Evolutionary conservation across 148 eudicot genomes (phyloP), one percentile per base, ranked within the genome.

Genomic region (Vaccinium macrocarpon): DNA sequence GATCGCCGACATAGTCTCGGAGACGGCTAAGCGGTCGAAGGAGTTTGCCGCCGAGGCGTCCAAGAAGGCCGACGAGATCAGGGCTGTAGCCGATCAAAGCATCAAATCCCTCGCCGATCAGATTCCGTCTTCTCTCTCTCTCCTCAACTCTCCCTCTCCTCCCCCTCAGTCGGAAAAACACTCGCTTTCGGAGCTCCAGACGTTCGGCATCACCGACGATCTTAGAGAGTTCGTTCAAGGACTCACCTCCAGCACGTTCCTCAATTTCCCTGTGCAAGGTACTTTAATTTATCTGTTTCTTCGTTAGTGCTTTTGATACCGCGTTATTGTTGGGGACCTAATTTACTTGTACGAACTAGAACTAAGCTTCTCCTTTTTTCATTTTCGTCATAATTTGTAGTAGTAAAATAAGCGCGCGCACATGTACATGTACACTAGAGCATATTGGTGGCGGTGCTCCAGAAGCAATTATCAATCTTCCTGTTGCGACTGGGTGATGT

Each of bases 221-320:
- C 86, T 92, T 61, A 84, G 88, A 85, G 90, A 90, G 81, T 92
- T 92, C 79, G 95, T 91, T 59, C 82, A 85, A 73, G 91, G 87
- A 56, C 91, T 92, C 57, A 84, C 85, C 18, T 49, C 88, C 21
- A 82, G 29, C 64, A 93, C 92, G 72, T 93, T 93, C 79, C 84
- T 85, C 70, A 93, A 88, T 84, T 93, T 93, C 68, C 95, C 95
- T 5, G 77, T 89, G 84, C 91, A 85, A 71, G 93, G 92, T 93
- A 52, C 68, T 8, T 0, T 8, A 32, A 3, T 32, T 27, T 55
- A 50, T 56, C 27, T 52, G 82, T 79, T 79, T 79, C 81, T 11
- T 48, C 38, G 23, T 32, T 13, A 9, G 13, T 79, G 48, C 66
- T 8, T 32, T 5, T 21, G 6, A 29, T 29, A 16, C 50, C 32